These are phyloP conservation scores for Jatropha podagrica DNA, from an alignment of 441 rosid species.

Conservation along the genomic window DNA sequence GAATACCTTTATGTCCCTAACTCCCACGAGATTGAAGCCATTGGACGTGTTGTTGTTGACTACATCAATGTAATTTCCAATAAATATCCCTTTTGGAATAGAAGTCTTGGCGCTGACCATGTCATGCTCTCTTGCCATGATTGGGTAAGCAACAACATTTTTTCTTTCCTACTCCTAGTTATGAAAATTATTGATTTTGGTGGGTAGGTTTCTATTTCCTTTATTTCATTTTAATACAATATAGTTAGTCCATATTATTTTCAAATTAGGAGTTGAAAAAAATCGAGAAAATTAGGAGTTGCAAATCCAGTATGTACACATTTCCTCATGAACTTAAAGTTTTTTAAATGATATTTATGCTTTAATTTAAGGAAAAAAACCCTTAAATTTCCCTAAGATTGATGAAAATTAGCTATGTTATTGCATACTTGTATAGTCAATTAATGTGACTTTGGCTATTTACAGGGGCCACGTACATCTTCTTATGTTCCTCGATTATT, in stretches of 20 bases:
- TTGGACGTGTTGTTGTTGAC: slow-evolving; percentile 52
- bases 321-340: too few relatives aligned
- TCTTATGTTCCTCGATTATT: slow-evolving; percentile 42
- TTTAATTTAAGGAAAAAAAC: too few relatives aligned
- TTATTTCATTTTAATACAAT: too few relatives aligned
- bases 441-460: not conserved
- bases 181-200: not conserved
- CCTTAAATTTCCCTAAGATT: not conserved
- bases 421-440: not conserved
- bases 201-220: too few relatives aligned
- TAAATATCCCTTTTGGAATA: slow-evolving; percentile 51
- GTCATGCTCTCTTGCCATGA: slow-evolving; percentile 83
- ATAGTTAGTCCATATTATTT: too few relatives aligned
- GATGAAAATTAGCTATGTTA: not conserved
- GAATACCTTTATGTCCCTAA: slow-evolving; percentile 47
- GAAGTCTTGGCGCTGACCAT: slow-evolving; percentile 82
- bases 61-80: slow-evolving; percentile 52
- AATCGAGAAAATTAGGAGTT: too few relatives aligned
- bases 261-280: too few relatives aligned
- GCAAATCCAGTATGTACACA: too few relatives aligned
- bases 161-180: not conserved
- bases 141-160: slow-evolving; percentile 47
- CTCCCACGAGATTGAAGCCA: slow-evolving; percentile 38
- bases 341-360: too few relatives aligned
- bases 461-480: slow-evolving; percentile 43